phyloP scores from a whole-genome alignment of 108 stramenopile genomes.

The Pseudonitzschia delicatissima region DNA sequence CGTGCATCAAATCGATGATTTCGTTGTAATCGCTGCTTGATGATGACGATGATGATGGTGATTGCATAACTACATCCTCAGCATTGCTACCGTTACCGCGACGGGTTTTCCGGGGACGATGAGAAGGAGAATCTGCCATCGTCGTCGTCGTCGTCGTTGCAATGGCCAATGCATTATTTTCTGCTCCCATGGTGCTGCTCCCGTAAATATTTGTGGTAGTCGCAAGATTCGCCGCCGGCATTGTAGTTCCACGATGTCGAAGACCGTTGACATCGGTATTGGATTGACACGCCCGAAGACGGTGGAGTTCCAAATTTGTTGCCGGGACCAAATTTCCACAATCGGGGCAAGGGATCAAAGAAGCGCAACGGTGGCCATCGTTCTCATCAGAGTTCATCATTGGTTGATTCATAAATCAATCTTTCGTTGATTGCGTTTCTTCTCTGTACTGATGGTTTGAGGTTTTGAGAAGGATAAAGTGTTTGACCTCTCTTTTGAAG shows the following conservation, averaged over 20 bases:
- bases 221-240: neutral
- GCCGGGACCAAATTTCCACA: conserved; percentile 32
- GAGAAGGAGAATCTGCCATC: neutral
- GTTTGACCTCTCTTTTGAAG: too few relatives aligned
- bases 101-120: conserved; percentile 11
- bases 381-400: too few relatives aligned
- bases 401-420: too few relatives aligned
- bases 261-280: neutral
- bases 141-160: neutral
- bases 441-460: too few relatives aligned
- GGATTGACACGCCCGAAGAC: conserved; percentile 22
- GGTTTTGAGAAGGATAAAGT: too few relatives aligned
- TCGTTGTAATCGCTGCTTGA: neutral
- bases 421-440: too few relatives aligned
- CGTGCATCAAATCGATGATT: conserved; percentile 8
- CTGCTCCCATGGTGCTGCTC: neutral
- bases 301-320: conserved; percentile 31
- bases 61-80: neutral
- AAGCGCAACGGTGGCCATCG: neutral
- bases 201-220: neutral
- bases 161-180: neutral
- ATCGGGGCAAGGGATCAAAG: conserved; percentile 18
- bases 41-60: neutral
- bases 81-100: neutral
- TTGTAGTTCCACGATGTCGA: neutral